Conservation (phyloP, 495 filamentous ascomycete species). For the Umbilicaria muhlenbergii region DNA sequence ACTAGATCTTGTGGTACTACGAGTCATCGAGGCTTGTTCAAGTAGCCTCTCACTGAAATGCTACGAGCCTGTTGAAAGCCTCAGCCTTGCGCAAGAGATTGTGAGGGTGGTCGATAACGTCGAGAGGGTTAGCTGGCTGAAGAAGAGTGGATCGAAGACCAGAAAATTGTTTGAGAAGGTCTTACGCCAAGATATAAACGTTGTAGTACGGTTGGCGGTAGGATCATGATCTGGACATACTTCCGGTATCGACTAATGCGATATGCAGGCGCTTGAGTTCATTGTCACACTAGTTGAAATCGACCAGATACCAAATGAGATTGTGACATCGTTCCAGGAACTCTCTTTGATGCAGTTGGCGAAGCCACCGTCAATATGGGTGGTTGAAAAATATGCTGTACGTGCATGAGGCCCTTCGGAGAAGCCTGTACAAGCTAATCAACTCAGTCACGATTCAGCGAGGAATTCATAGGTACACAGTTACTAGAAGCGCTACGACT, state of each 20-base stretch:
- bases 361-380: too few relatives aligned
- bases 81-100: conserved; percentile 34
- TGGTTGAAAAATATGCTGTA: too few relatives aligned
- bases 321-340: neutral
- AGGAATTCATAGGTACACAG: too few relatives aligned
- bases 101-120: conserved; percentile 25
- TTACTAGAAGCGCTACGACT: too few relatives aligned
- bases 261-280: conserved; percentile 23
- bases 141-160: conserved; percentile 24
- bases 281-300: conserved; percentile 10
- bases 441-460: too few relatives aligned
- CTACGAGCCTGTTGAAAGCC: conserved; percentile 27
- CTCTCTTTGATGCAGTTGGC: neutral
- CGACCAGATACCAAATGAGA: neutral
- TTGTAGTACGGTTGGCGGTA: conserved; percentile 29
- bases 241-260: conserved; percentile 6
- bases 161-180: conserved; percentile 38
- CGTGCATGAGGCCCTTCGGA: too few relatives aligned
- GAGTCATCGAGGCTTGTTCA: conserved; percentile 36
- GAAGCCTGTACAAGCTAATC: too few relatives aligned
- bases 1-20: conserved; percentile 35
- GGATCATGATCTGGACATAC: neutral
- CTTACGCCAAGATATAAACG: conserved; percentile 21
- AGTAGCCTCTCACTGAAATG: conserved; percentile 22
- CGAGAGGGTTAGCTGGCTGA: conserved; percentile 29